Base-by-base conservation (phyloP, 441 rosid species). In the Syzygium malaccense region DNA sequence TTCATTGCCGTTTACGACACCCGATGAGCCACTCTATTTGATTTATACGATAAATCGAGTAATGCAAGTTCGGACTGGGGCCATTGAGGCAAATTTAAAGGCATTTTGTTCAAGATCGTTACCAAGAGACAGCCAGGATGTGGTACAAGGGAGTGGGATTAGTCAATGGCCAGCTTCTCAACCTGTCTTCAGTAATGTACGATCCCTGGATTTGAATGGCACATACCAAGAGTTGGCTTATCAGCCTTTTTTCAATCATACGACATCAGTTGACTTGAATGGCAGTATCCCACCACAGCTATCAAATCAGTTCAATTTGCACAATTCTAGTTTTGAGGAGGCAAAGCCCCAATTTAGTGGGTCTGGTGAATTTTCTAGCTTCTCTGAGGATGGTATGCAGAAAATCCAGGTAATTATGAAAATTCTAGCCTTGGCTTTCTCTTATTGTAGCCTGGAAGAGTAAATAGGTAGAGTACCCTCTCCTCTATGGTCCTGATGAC, bases 1-100 rank as follows among this genome's bases (percentile, higher is more conserved):
- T 87, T 91, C 94, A 88, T 95, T 98, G 88, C 99, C 99, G 57
- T 97, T 97, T 92, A 94, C 99, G 80, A 88, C 92, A 64, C 99
- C 98, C 25, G 99, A 98, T 93, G 99, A 97, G 91, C 99, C 99
- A 10, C 98, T 98, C 87, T 96, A 98, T 94, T 92, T 98, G 93
- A 92, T 98, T 85, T 97, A 97, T 89, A 83, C 98, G 49, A 95
- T 97, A 92, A 98, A 97, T 93, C 96, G 99, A 92, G 93, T 98
- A 87, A 92, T 96, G 88, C 99, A 97, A 94, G 98, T 97, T 87
- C 94, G 99, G 89, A 97, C 97, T 83, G 99, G 99, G 83, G 95
- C 98, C 83, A 91, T 96, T 55, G 99, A 98, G 94, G 98, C 99
- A 90, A 96, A 96, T 92, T 89, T 96, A 96, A 98, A 96, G 93